A percentile compares a stretch with the other conserved stretches of the same genome.
These are phyloP conservation scores for Taphrina wiesneri DNA, from an alignment of 1,139 yeast genomes.

Conservation along the genomic window DNA sequence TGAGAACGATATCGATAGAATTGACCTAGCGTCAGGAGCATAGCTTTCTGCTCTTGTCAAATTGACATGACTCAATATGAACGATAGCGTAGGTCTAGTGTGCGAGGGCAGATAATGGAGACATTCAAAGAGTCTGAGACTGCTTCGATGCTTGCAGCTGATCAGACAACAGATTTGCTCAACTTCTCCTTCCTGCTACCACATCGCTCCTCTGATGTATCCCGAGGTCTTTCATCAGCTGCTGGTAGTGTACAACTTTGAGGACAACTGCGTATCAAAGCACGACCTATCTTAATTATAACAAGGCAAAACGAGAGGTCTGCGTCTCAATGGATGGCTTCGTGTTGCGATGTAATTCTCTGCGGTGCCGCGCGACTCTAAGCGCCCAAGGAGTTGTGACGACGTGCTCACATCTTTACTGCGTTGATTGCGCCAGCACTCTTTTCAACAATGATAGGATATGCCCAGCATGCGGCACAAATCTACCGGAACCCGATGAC, in stretches of 20 bases:
- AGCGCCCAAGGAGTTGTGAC: constrained; percentile 38
- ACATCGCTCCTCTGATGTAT: neutral
- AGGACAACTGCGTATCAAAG: too few relatives aligned
- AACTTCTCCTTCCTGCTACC: too few relatives aligned
- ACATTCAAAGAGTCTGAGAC: neutral
- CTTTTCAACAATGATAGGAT: constrained; percentile 29
- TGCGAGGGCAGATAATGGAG: neutral
- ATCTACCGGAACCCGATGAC: constrained; percentile 37
- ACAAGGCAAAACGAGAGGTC: too few relatives aligned
- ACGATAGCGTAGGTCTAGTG: neutral
- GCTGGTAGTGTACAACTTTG: too few relatives aligned
- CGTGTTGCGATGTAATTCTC: constrained; percentile 37
- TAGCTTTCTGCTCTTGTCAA: too few relatives aligned
- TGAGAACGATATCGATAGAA: too few relatives aligned
- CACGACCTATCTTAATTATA: too few relatives aligned
- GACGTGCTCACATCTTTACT: constrained; percentile 39
- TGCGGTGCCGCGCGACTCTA: constrained; percentile 35
- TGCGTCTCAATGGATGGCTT: constrained; percentile 25
- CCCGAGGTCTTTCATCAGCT: too few relatives aligned
- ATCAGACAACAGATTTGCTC: neutral
- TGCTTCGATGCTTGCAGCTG: neutral
- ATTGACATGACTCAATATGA: neutral
- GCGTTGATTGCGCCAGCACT: constrained; percentile 36
- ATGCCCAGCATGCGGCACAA: constrained; percentile 37
- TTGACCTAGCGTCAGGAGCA: too few relatives aligned